Evolutionary conservation across 176 grass and related monocot genomes (phyloP).

Genomic region (Eragrostis curvula): DNA sequence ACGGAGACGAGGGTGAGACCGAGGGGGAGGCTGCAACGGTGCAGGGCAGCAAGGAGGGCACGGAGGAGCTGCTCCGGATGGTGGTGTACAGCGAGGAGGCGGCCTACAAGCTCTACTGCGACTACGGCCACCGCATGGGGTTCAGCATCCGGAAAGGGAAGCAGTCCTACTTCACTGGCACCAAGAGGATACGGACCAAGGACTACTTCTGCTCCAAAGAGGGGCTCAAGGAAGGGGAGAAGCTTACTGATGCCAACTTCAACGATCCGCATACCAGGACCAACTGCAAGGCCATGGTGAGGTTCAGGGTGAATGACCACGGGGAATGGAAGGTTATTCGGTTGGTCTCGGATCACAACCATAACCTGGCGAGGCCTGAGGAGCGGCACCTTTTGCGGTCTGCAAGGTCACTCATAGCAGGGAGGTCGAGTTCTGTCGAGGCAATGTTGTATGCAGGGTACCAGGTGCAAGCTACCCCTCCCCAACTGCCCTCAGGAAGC

Average conservation of each 20-base stretch:
- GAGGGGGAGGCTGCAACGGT: constrained; percentile 43
- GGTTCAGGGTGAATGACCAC: constrained; percentile 64
- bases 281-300: constrained; percentile 82
- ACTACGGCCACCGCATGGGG: constrained; percentile 79
- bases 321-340: constrained; percentile 78
- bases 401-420: constrained; percentile 74
- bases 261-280: constrained; percentile 79
- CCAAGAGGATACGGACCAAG: constrained; percentile 78
- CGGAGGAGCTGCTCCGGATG: constrained; percentile 60
- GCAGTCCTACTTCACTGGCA: constrained; percentile 85
- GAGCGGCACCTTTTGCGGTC: constrained; percentile 77
- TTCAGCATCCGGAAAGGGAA: constrained; percentile 87
- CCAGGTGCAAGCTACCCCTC: constrained; percentile 41
- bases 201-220: constrained; percentile 94
- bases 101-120: constrained; percentile 83
- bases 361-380: constrained; percentile 72
- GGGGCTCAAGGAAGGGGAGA: constrained; percentile 74
- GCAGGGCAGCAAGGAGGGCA: constrained; percentile 52
- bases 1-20: constrained; percentile 41
- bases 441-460: constrained; percentile 58
- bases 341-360: constrained; percentile 78
- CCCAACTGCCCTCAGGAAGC: constrained; percentile 44
- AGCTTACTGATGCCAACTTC: constrained; percentile 64
- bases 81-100: constrained; percentile 74
- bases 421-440: constrained; percentile 56